phyloP scores from a whole-genome alignment of 805 yeast species.

The Ogataea pini region DNA sequence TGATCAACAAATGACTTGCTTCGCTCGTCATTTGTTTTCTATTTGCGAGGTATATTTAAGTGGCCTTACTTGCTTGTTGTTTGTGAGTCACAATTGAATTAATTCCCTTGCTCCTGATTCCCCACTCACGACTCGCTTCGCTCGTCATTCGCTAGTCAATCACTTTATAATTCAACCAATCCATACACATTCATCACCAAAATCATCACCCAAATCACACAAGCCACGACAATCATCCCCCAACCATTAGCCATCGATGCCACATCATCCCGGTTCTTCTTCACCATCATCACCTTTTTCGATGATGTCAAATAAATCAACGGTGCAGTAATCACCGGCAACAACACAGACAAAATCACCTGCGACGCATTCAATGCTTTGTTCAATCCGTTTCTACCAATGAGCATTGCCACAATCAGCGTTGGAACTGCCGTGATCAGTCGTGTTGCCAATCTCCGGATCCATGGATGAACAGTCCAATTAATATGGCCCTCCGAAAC shows the following conservation, averaged over 20 bases:
- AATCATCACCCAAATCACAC: conserved; percentile 66
- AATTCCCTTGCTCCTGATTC: no score
- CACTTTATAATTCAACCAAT: conserved; percentile 43
- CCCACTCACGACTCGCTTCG: no score
- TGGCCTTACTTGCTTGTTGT: no score
- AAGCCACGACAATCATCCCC: conserved; percentile 50
- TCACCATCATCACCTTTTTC: conserved; percentile 62
- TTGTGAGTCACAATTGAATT: no score
- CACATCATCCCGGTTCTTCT: conserved; percentile 29
- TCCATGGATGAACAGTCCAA: conserved; percentile 81
- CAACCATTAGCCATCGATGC: conserved; percentile 62
- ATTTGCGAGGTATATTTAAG: no score
- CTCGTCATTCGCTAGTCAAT: neutral
- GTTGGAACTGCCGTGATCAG: conserved; percentile 76
- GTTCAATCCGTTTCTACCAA: conserved; percentile 68
- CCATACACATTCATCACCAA: conserved; percentile 66
- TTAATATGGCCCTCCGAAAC: conserved; percentile 83
- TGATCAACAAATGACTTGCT: neutral
- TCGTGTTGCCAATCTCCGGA: conserved; percentile 72
- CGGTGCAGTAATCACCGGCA: conserved; percentile 82
- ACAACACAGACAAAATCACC: conserved; percentile 70
- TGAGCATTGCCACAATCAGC: conserved; percentile 58
- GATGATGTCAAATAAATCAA: conserved; percentile 73
- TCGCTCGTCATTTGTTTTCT: no score
- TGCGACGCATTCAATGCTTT: conserved; percentile 79